Base-by-base conservation (phyloP, 805 yeast species). In the Starmerella gropengiesseri region DNA sequence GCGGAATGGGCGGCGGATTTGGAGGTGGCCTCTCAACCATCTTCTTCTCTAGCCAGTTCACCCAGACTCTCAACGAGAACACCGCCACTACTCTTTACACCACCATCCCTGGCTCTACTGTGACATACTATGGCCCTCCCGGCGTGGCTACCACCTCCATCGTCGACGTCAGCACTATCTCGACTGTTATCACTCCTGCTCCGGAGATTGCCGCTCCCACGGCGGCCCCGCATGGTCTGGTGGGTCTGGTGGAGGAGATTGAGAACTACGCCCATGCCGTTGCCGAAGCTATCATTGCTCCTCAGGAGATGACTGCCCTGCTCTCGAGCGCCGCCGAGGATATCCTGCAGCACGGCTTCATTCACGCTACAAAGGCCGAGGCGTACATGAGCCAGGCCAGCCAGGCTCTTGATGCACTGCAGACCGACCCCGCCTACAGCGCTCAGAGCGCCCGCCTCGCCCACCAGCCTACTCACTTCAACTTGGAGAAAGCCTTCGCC, bases 251-350 rank as follows among this genome's bases (percentile, higher is more conserved):
- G 20, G 38, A 39, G 31, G 37, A 36, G 12, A 3, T 47, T 12
- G 39, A 43, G 36, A 8, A 22, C n/a, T 47, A 37, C 20, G 50
- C 50, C 11, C 50, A 47, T 42, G 48, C 36, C 12, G 31, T 47
- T 11, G 50, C 50, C 23, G 44, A 47, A 26, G 50, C 50, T n/a
- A 28, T 47, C n/a, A 25, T 47, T 28, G 48, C 50, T 18, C 50
- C 50, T 13, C 33, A 31, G 4, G 33, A 38, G 34, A 47, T 47
- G 50, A 47, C 50, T 16, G 33, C 31, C 4, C 9, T 39, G 31
- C 32, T 45, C 17, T 33, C 41, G 12, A 30, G 23, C 14, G 51
- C 49, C 17, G 43, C 37, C 26, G 32, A 37, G 6, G 49, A 40
- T 19, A 35, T 48, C 37, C 18, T 37, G 44, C 27, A 41, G 30